Percentiles rank a stretch among this genome's conserved stretches.
Evolutionary conservation across 2,329 filamentous ascomycete species (phyloP).

Genomic region (Aspergillus fumigatus): DNA sequence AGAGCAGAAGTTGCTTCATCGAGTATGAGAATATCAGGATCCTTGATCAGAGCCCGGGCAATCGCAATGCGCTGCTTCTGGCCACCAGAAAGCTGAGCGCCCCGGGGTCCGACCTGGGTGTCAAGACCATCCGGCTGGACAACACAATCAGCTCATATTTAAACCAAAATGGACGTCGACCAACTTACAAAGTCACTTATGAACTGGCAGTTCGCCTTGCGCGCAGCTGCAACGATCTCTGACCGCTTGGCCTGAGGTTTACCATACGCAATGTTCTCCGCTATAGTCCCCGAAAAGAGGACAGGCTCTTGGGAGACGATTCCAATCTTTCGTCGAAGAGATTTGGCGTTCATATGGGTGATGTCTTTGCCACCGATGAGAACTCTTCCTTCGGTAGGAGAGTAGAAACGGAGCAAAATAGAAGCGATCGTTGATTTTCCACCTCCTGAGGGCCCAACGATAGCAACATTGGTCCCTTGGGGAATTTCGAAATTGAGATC

Average conservation of each 20-base stretch:
- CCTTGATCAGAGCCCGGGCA: constrained; percentile 86
- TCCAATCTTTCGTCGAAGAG: constrained; percentile 84
- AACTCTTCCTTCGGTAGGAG: constrained; percentile 71
- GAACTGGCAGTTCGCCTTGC: constrained; percentile 92
- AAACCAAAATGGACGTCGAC: neutral
- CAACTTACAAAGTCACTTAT: constrained; percentile 78
- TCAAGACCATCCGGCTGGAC: constrained; percentile 79
- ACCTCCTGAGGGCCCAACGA: constrained; percentile 92
- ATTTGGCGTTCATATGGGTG: constrained; percentile 84
- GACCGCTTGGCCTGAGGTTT: constrained; percentile 69
- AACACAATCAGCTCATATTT: constrained; percentile 1
- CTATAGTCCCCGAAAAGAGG: constrained; percentile 73
- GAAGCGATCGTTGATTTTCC: constrained; percentile 95
- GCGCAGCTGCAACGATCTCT: constrained; percentile 81
- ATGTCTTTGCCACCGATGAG: constrained; percentile 82
- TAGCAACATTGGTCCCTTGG: constrained; percentile 88
- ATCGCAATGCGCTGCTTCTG: constrained; percentile 99
- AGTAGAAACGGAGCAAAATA: constrained; percentile 88
- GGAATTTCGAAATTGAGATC: constrained; percentile 86
- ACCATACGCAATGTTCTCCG: constrained; percentile 87
- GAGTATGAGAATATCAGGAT: constrained; percentile 93
- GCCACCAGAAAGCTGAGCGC: constrained; percentile 88
- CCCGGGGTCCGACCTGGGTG: constrained; percentile 85
- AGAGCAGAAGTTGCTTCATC: constrained; percentile 95
- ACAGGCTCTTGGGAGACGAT: constrained; percentile 96